Base-by-base conservation (phyloP, 306 rosid genomes). In the Dalbergia oliveri region DNA sequence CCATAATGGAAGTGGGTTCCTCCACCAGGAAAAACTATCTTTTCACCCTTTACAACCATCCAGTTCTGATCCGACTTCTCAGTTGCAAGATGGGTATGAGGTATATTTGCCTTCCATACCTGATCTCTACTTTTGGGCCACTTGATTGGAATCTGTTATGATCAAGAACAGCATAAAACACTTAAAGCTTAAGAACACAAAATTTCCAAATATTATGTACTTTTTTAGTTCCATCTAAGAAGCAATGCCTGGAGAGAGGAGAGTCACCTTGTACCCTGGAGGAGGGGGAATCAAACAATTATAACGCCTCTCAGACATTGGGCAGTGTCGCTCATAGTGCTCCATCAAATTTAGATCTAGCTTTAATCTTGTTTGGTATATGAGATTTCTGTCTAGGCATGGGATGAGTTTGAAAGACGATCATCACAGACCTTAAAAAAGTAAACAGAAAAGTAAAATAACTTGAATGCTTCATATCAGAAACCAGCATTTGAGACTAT, bases 61-160 rank as follows among this genome's bases (percentile, higher is more conserved):
- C 91, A 94, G 76, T 88, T 92, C 85, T 94, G 93, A 69, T 91
- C 97, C 45, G 96, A 95, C 86, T 95, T 95, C 87, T 95, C 98
- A 21, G 92, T 92, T 69, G 97, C 99, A 83, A 94, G 97, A 87
- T 93, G 97, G 73, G 97, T 94, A 76, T 93, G 97, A 72, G 97
- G 99, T 86, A 94, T 94, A 78, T 94, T 94, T 72, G 85, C 97
- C 86, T 92, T 88, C 97, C 97, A 94, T 59, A 91, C 97, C 87
- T 90, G 95, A 90, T 94, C 99, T 89, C 97, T 91, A 87, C 99
- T 93, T 83, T 85, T 87, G 18, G 97, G 99, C 97, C 99, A 94
- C 86, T 91, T 94, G 74, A 94, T 91, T 58, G 99, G 97, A 86
- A 91, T 80, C 97, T 94, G 83, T 64, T 66, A 56, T 79, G 39